phyloP scores from a whole-genome alignment of 2,329 filamentous ascomycete genomes.

The Helotiales sp. region DNA sequence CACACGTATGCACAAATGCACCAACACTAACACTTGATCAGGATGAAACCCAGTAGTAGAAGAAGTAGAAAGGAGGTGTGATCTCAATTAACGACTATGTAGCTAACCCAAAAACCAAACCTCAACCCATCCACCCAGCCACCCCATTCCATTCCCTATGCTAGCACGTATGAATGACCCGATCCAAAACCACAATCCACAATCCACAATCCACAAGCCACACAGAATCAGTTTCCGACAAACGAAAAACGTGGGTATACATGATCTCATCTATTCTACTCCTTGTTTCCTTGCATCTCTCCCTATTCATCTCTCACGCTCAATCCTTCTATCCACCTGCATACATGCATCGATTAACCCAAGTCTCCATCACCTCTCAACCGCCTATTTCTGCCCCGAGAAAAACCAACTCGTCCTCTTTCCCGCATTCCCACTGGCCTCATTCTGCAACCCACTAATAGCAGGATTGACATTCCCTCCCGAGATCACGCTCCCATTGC shows the following conservation, averaged over 20 bases:
- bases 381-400: constrained; percentile 42
- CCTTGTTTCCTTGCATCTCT: not conserved
- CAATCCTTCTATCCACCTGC: not conserved
- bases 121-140: too few species aligned
- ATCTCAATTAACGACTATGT: too few species aligned
- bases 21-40: too few species aligned
- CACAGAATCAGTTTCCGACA: constrained; percentile 11
- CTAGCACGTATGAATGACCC: not conserved
- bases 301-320: not conserved
- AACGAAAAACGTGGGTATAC: constrained; percentile 40
- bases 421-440: constrained; percentile 42
- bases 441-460: constrained; percentile 63
- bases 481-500: not conserved
- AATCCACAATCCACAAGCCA: not conserved
- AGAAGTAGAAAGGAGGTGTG: too few species aligned
- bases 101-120: too few species aligned
- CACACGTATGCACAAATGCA: too few species aligned
- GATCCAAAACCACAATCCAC: not conserved
- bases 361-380: too few species aligned
- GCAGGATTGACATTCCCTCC: constrained; percentile 53
- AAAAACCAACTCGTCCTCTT: constrained; percentile 45
- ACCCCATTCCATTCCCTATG: not conserved
- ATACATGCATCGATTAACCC: not conserved
- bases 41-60: too few species aligned
- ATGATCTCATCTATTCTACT: constrained; percentile 33